Base-by-base conservation (phyloP, 2,329 filamentous ascomycete genomes). In the Ceratocystis harringtonii region DNA sequence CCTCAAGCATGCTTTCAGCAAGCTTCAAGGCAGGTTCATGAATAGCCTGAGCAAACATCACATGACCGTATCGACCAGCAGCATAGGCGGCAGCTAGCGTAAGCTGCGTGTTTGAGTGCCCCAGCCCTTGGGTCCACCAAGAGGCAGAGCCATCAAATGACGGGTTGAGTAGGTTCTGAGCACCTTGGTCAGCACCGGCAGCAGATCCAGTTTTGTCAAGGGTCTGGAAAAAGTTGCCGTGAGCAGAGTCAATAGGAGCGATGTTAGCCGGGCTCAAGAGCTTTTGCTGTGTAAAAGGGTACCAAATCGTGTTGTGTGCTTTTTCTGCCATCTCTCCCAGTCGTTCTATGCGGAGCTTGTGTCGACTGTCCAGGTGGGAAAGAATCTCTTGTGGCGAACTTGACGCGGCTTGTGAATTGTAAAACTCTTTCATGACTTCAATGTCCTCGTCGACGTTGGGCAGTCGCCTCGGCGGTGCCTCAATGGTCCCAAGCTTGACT, bases 41-140 rank as follows among this genome's bases (percentile, higher is more conserved):
- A n/a, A 92, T 81, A 0, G 87, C 84, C 7, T 85, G 85, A 0
- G 89, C 88, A 71, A 95, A 94, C 87, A 95, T 94, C 69, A 94
- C 88, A 73, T 95, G 90, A 0, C 90, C 90, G 71, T 94, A 95
- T 32, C 89, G 81, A 6, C 90, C 89, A 1, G 90, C 88, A 0
- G 90, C 89, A 71, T 94, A 86, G 0, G 90, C 88, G 1, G 89
- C 89, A 0, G 88, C 84, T 1, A 94, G 80, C 0, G 88, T 82
- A 0, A 95, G 78, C 0, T 79, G 76, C 0, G 89, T 82, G 70
- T 89, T 91, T 5, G 85, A 87, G 69, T 95, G 90, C 0, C 90
- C 90, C 0, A 95, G 80, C 1, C 90, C 90, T 74, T 95, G 90
- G 0, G 90, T 95, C 90, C 90, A 95, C 90, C 90, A 95, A 0